Base-by-base conservation (phyloP, 768 basidiomycete species). In the Phallus indusiatus region DNA sequence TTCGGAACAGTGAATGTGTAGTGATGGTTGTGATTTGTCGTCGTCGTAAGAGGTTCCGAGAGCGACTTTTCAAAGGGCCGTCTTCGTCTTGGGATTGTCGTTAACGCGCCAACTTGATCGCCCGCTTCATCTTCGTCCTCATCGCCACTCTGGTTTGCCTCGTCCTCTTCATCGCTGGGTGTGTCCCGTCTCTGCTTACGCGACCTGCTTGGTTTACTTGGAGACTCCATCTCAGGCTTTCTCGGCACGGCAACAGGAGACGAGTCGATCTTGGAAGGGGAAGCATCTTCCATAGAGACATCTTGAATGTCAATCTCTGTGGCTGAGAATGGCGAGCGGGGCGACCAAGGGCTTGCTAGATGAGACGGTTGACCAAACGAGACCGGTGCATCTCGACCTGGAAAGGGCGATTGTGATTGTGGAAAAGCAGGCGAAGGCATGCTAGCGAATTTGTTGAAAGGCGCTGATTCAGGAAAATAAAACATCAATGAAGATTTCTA, bases 1-100 rank as follows among this genome's bases (percentile, higher is more conserved):
- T 84, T 77, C 17, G 90, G 79, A 74, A 92, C 76, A 71, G 92
- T 90, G 60, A 92, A 77, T 1, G 90, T 91, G 69, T 90, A 92
- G 66, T 90, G 88, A 67, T 89, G 63, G 34, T 59, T 59, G 49
- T 59, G 57, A 53, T 21, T 55, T 50, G 55, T 20, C 12, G 55
- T 61, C 18, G 55, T 57, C 20, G 49, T 56, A 35, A 37, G 28
- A 18, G 36, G 49, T 16, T 34, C 52, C 24, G 42, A 52, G 35
- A 35, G 36, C 11, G 49, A 55, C 36, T 24, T 54, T 56, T 51
- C 18, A 84, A 51, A 85, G 83, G 36, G 79, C 87, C 61, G 77
- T 84, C 61, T 75, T 79, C 22, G 78, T 76, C 58, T 78, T 62
- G 62, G 75, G 52, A 12, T 54, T 73, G 6, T 67, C 67, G 33